A percentile compares a stretch with the other conserved stretches of the same genome.
phyloP scores from a whole-genome alignment of 192 early-diverging fungal genomes.

The Dimargaris verticillata region DNA sequence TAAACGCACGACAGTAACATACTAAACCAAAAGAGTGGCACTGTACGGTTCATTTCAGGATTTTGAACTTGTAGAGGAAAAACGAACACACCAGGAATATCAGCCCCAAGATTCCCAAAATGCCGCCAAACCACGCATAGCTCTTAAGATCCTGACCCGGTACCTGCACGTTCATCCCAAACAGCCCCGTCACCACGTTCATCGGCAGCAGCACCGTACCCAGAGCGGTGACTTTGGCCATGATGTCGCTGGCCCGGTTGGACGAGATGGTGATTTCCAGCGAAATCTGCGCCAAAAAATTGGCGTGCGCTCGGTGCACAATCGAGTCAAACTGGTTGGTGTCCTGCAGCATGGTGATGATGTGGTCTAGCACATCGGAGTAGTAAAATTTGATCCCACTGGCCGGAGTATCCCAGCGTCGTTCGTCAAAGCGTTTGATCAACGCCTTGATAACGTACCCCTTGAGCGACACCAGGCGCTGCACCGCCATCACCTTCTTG shows the following conservation, averaged over 20 bases:
- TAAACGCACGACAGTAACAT: no score
- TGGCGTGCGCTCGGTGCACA: slow-evolving; percentile 53
- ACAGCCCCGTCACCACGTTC: slow-evolving; percentile 43
- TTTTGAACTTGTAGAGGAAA: slow-evolving; percentile 10
- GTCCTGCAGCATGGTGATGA: slow-evolving; percentile 49
- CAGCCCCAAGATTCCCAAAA: slow-evolving; percentile 23
- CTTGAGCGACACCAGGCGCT: slow-evolving; percentile 46
- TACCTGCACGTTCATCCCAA: slow-evolving; percentile 47
- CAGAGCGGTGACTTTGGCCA: slow-evolving; percentile 30
- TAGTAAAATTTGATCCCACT: slow-evolving; percentile 15
- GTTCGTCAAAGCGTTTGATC: slow-evolving; percentile 35
- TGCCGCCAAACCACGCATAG: slow-evolving; percentile 38
- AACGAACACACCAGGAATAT: slow-evolving; percentile 17
- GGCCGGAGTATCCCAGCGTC: slow-evolving; percentile 5
- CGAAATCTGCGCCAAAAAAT: slow-evolving; percentile 66
- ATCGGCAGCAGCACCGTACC: slow-evolving; percentile 36
- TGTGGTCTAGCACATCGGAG: slow-evolving; percentile 32
- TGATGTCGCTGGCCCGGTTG: slow-evolving; percentile 34
- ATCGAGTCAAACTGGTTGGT: slow-evolving; percentile 57
- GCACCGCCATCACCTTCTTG: slow-evolving; percentile 48
- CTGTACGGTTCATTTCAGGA: not conserved
- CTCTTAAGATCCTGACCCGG: slow-evolving; percentile 33
- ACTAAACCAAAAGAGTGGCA: no score
- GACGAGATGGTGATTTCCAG: slow-evolving; percentile 44
- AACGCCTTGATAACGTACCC: slow-evolving; percentile 54